A percentile compares a stretch with the other conserved stretches of the same genome.
Conservation (phyloP, 352 stramenopile genomes). For the Globisporangium nunn region DNA sequence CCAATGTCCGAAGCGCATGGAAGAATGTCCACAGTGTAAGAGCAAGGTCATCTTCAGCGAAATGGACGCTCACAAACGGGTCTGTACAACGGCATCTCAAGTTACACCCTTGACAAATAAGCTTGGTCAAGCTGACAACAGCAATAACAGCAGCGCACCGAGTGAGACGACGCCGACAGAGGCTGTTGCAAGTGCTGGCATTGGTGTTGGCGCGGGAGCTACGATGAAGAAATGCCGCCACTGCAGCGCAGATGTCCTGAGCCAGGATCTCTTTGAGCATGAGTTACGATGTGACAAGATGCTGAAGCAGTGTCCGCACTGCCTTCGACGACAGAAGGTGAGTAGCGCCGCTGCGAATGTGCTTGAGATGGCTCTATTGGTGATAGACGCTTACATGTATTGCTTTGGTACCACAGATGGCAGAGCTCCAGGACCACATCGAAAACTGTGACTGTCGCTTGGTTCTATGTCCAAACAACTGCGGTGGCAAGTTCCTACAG, state of each 20-base stretch:
- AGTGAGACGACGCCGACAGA: background rate
- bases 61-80: constrained; percentile 29
- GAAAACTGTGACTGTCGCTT: constrained; percentile 77
- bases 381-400: background rate
- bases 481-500: constrained; percentile 74
- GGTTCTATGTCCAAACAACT: constrained; percentile 68
- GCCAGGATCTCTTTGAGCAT: constrained; percentile 52
- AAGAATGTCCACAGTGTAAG: constrained; percentile 33
- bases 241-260: constrained; percentile 37
- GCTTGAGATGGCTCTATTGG: background rate
- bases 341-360: background rate
- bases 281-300: constrained; percentile 74
- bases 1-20: constrained; percentile 47
- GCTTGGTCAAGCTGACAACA: background rate
- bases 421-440: constrained; percentile 74
- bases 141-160: background rate
- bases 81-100: constrained; percentile 7
- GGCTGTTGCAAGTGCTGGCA: background rate
- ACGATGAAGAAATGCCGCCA: constrained; percentile 61
- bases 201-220: background rate
- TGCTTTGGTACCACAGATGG: constrained; percentile 22
- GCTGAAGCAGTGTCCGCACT: constrained; percentile 80
- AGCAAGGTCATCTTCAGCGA: constrained; percentile 35
- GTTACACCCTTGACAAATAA: background rate
- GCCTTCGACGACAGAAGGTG: constrained; percentile 71